Conservation (phyloP, 2,329 filamentous ascomycete species). For the Davidsoniella virescens region DNA sequence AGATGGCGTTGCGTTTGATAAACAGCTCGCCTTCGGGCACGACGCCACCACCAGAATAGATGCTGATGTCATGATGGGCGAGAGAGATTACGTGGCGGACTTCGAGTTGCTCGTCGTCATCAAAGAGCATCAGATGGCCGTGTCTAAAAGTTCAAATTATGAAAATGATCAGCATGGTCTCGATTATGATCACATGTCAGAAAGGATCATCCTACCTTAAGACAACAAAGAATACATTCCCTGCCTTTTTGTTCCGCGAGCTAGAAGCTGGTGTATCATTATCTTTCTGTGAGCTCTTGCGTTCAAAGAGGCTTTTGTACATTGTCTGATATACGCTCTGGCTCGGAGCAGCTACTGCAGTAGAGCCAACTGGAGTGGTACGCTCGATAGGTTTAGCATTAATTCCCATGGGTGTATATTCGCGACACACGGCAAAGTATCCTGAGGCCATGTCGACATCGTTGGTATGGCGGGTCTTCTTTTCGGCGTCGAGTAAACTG, state of each 20-base stretch:
- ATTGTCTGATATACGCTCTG: constrained; percentile 96
- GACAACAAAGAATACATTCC: constrained; percentile 88
- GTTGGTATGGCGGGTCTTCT: constrained; percentile 28
- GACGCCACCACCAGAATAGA: constrained; percentile 58
- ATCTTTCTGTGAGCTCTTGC: constrained; percentile 38
- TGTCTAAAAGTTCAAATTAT: constrained; percentile 39
- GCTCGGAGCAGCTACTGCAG: constrained; percentile 60
- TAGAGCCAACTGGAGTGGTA: constrained; percentile 59
- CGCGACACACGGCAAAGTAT: constrained; percentile 88
- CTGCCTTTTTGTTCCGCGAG: constrained; percentile 45
- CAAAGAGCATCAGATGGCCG: constrained; percentile 92
- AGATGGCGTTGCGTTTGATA: constrained; percentile 85
- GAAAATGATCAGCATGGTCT: neutral
- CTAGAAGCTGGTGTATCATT: constrained; percentile 33
- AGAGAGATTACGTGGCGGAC: constrained; percentile 92
- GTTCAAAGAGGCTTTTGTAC: constrained; percentile 90
- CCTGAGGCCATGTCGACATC: constrained; percentile 71
- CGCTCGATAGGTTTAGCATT: constrained; percentile 87
- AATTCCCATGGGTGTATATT: constrained; percentile 81
- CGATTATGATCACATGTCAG: neutral
- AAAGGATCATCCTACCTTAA: constrained; percentile 44
- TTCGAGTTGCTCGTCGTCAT: constrained; percentile 87
- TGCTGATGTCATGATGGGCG: constrained; percentile 67
- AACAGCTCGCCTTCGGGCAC: constrained; percentile 88
- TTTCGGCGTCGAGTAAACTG: constrained; percentile 43